These are phyloP conservation scores for Brasenia schreberi DNA, from an alignment of 164 flowering plant genomes.

Conservation along the genomic window DNA sequence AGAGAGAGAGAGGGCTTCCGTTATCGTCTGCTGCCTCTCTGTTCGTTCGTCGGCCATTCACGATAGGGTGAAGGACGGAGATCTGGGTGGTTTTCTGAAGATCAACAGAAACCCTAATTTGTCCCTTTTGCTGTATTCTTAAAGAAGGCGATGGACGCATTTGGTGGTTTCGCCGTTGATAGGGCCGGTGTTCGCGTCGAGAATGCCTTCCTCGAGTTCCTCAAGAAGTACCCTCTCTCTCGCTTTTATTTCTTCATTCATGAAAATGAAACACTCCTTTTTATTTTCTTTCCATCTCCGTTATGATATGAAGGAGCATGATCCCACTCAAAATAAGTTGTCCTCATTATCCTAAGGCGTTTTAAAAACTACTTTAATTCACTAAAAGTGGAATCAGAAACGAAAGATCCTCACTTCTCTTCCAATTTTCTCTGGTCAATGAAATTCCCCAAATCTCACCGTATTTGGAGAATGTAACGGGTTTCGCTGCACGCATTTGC, in stretches of 20 bases:
- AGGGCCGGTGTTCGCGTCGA: constrained; percentile 77
- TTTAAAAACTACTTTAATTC: not conserved
- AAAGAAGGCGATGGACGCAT: constrained; percentile 15
- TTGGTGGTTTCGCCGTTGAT: constrained; percentile 54
- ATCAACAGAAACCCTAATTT: too few relatives aligned
- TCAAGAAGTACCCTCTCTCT: constrained; percentile 36
- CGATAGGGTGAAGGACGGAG: not conserved
- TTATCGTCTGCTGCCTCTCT: not conserved
- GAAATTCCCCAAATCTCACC: too few relatives aligned
- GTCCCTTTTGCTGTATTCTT: not conserved
- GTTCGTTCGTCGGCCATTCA: too few relatives aligned
- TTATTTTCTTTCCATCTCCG: not conserved
- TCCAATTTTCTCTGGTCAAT: not conserved
- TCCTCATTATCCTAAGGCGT: not conserved
- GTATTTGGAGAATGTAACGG: too few relatives aligned
- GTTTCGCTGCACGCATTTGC: not conserved
- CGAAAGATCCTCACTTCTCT: not conserved
- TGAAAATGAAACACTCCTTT: not conserved
- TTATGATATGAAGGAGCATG: too few relatives aligned
- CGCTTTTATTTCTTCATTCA: not conserved
- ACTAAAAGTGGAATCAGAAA: not conserved
- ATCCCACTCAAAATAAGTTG: not conserved
- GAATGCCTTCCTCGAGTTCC: constrained; percentile 78
- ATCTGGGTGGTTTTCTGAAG: too few relatives aligned
- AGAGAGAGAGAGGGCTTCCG: not conserved